Evolutionary conservation across 805 yeast species (phyloP), one percentile per base, ranked within the genome.

Genomic region (Hanseniaspora thailandica): DNA sequence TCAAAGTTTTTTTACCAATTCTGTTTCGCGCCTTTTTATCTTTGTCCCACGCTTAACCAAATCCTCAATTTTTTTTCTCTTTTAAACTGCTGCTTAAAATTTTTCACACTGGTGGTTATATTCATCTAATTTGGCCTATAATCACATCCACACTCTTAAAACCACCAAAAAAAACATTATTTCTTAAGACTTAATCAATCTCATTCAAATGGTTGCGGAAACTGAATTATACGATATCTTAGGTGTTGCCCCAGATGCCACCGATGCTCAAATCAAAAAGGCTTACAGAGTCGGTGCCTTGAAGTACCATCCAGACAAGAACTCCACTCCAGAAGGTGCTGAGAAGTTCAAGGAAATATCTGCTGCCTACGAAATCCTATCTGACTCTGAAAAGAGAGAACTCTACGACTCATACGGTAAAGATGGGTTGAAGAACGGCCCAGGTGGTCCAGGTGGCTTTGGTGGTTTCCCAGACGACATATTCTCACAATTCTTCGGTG

Each of bases 271-370:
- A 69, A 78, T 84, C 66, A 84, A 84, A 68, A 84, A 84, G 63
- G 90, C 89, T 28, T 84, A 84, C 71, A 80, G 90, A 76, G 77
- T 82, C 62, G 77, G 84, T 41, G 94, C 94, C 19, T 74, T 84
- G 63, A 84, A 81, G 63, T 81, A 75, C 69, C 94, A 84, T 67
- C 94, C 94, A 59, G 94, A 84, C 71, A 84, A 84, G 72, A 81
- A 81, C 63, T 81, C 87, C 55, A 75, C 82, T 17, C 88, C 84
- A 52, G 97, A 89, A 68, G 96, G 95, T 15, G 93, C 94, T 51
- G 97, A 90, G 66, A 88, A 86, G 71, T 90, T 90, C 70, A 90
- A 90, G 70, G 96, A 87, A 66, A 76, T 87, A 63, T 81, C 90
- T 4, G 78, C 79, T 56, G 96, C 97, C 6, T 79, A 90, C 66